Base-by-base conservation (phyloP, 768 basidiomycete genomes). In the Mycena rosella region DNA sequence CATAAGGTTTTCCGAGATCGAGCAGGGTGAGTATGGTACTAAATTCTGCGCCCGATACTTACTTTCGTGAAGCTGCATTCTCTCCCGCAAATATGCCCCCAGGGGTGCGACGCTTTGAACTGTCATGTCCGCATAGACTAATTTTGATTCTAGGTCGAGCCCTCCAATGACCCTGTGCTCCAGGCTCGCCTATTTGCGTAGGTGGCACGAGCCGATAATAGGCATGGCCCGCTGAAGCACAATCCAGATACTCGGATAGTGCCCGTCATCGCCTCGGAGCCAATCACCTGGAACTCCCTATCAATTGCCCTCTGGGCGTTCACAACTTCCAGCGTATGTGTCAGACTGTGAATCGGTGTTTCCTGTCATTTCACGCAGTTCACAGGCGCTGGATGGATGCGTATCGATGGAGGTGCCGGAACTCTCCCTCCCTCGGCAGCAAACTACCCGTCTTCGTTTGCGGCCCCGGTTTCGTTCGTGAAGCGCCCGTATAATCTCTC, bases 361-460 rank as follows among this genome's bases (percentile, higher is more conserved):
- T 18, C 17, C 26, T n/a, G n/a, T n/a, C n/a, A 17, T 58, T 34
- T 36, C n/a, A 7, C 36, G 14, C 5, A 40, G 20, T 29, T 42
- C 24, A n/a, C 32, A 70, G 69, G 69, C 18, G 69, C 69, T 40
- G 69, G 60, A 47, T 70, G 60, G 60, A 67, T 67, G 65, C 62
- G 70, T 1, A 40, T 71, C 20, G 70, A 71, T 53, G 62, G 62
- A 15, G 70, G 70, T 1, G 70, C 70, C 2, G 70, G 65, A 24
- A 60, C 61, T 17, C 53, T 71, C 0, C 47, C 48, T n/a, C 65
- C 70, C 17, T 52, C 58, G 17, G 70, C 70, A 36, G 20, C 61
- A 2, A 71, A 71, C 44, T 71, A 71, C 49, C 70, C 70, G 5
- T 71, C 70, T n/a, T 71, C 70, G 6, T 67, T 71, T 26, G 44